A percentile compares a stretch with the other conserved stretches of the same genome.
These are phyloP conservation scores for Solanum virginianum DNA, from an alignment of 257 asterid species.

Conservation along the genomic window DNA sequence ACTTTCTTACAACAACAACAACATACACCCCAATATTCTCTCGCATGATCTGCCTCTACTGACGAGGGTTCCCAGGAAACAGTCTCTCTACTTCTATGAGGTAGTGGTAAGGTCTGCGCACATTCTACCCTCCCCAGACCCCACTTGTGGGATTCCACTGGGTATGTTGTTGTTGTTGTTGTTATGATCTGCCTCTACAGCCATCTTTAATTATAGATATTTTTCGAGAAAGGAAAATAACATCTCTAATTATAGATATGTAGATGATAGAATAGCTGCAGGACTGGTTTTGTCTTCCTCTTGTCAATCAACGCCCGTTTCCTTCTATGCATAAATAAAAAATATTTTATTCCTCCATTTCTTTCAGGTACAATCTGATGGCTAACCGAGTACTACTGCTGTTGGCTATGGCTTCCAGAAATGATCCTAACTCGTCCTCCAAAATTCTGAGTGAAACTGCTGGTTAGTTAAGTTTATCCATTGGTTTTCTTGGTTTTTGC, in stretches of 20 bases:
- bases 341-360: neutral
- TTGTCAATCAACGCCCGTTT: neutral
- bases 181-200: neutral
- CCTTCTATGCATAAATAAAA: neutral
- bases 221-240: too few relatives aligned
- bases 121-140: too few relatives aligned
- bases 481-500: neutral
- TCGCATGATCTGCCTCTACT: neutral
- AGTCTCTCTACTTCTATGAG: too few relatives aligned
- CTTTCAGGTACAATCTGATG: slow-evolving; percentile 94
- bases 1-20: neutral
- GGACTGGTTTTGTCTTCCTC: neutral
- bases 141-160: too few relatives aligned
- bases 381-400: slow-evolving; percentile 90
- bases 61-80: too few relatives aligned
- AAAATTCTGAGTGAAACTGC: slow-evolving; percentile 68
- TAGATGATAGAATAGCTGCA: neutral
- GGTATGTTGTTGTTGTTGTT: too few relatives aligned
- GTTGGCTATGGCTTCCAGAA: slow-evolving; percentile 85
- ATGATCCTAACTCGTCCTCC: slow-evolving; percentile 52
- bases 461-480: slow-evolving; percentile 34
- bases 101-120: too few relatives aligned
- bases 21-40: neutral
- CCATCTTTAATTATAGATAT: neutral
- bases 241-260: neutral